phyloP scores from a whole-genome alignment of 192 early-diverging fungal species.

The Backusella westeae region DNA sequence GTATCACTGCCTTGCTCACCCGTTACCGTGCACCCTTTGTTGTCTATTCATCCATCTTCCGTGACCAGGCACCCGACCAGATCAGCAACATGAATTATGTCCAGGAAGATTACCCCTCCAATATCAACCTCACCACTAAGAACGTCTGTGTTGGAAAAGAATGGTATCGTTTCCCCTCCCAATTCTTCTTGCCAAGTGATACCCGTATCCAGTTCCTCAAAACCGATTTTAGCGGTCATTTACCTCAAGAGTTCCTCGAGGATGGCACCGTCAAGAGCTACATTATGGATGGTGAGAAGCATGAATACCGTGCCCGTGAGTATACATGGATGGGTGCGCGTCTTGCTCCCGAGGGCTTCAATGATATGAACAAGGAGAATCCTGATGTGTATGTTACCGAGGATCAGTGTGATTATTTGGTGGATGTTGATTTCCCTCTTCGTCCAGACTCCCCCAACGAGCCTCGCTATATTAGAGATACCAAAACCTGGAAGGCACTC shows the following conservation, averaged over 20 bases:
- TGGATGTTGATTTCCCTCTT: slow-evolving; percentile 52
- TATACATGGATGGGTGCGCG: slow-evolving; percentile 30
- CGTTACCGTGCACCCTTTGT: slow-evolving; percentile 79
- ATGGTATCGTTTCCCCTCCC: slow-evolving; percentile 93
- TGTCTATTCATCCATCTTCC: slow-evolving; percentile 48
- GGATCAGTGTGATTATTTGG: slow-evolving; percentile 60
- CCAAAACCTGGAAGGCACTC: slow-evolving; percentile 55
- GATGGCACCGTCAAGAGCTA: slow-evolving; percentile 4
- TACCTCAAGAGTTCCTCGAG: slow-evolving; percentile 81
- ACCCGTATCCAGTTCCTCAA: slow-evolving; percentile 69
- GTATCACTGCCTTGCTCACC: slow-evolving; percentile 61
- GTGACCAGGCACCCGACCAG: slow-evolving; percentile 22
- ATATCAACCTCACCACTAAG: slow-evolving; percentile 18
- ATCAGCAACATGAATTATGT: slow-evolving; percentile 23
- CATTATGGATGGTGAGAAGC: neutral
- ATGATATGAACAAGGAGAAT: slow-evolving; percentile 68
- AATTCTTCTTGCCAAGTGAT: slow-evolving; percentile 83
- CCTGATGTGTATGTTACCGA: slow-evolving; percentile 55
- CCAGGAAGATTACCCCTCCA: slow-evolving; percentile 22
- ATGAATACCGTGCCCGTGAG: slow-evolving; percentile 10
- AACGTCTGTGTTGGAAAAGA: slow-evolving; percentile 87
- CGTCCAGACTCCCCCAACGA: slow-evolving; percentile 9
- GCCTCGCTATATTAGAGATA: slow-evolving; percentile 50
- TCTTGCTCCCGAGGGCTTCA: slow-evolving; percentile 51
- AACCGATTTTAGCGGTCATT: slow-evolving; percentile 70